Conservation (phyloP, 257 asterid species). For the Fraxinus americana region DNA sequence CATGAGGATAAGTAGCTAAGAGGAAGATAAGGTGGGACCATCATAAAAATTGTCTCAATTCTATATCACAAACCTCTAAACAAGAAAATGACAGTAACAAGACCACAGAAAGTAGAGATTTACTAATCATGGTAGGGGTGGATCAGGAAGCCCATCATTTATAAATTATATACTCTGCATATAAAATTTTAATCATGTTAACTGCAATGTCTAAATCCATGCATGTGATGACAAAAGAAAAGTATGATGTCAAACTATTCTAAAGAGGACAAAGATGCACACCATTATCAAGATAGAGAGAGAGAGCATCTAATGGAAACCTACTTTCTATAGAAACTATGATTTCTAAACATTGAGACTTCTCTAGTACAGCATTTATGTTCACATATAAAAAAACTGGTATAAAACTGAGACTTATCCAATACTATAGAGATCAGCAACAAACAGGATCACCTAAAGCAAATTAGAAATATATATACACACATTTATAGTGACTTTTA, state of each 20-base stretch:
- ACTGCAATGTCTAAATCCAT: background rate
- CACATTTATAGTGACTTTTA: conserved; percentile 9
- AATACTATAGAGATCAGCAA: conserved; percentile 41
- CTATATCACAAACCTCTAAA: background rate
- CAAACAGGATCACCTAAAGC: conserved; percentile 12
- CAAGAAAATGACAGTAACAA: background rate
- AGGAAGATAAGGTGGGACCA: background rate
- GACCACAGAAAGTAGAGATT: background rate
- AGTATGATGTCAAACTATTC: background rate
- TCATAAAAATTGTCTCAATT: background rate
- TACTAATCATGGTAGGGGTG: background rate
- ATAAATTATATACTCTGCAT: background rate
- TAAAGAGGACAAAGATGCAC: background rate
- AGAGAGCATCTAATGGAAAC: background rate
- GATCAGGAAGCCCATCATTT: background rate
- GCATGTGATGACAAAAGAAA: background rate
- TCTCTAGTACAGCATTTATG: conserved; percentile 1
- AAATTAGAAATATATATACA: background rate
- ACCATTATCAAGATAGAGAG: background rate
- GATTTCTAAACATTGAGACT: conserved; percentile 12
- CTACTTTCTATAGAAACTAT: background rate
- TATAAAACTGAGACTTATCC: background rate
- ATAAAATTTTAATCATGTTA: background rate
- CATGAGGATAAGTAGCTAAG: background rate
- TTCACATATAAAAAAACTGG: background rate